Percentiles rank a stretch among this genome's conserved stretches.
Conservation (phyloP, 139 green algal genomes). For the Pleodorina starrii region DNA sequence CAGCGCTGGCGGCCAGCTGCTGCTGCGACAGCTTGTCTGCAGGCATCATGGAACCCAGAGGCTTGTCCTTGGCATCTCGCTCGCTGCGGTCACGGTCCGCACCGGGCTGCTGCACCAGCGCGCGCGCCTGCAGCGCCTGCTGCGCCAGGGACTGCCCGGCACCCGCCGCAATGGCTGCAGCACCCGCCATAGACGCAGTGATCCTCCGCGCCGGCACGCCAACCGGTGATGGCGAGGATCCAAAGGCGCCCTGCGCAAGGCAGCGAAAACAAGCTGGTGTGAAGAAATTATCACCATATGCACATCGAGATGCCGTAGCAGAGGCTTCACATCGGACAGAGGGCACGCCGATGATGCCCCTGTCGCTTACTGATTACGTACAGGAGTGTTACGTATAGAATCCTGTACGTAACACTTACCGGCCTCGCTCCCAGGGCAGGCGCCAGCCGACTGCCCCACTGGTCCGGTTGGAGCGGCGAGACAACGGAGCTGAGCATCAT, state of each 20-base stretch:
- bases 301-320: too few species aligned
- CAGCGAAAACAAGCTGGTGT: too few species aligned
- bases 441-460: too few species aligned
- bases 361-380: too few species aligned
- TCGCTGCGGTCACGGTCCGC: constrained; percentile 23
- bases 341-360: too few species aligned
- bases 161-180: not conserved
- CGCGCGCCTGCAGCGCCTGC: not conserved
- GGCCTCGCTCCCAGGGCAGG: not conserved
- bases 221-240: not conserved
- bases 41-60: not conserved
- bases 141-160: not conserved
- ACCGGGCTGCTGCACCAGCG: not conserved
- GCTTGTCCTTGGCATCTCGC: constrained; percentile 40
- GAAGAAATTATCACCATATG: too few species aligned
- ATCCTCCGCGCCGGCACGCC: not conserved
- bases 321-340: too few species aligned
- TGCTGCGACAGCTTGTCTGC: constrained; percentile 17
- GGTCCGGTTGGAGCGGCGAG: not conserved
- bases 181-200: not conserved
- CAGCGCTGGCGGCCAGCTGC: not conserved
- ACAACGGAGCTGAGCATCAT: constrained; percentile 7
- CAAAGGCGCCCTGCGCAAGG: not conserved
- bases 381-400: too few species aligned
- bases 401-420: too few species aligned